These are phyloP conservation scores for Trametes sp. DNA, from an alignment of 1,284 basidiomycete species.

Conservation along the genomic window DNA sequence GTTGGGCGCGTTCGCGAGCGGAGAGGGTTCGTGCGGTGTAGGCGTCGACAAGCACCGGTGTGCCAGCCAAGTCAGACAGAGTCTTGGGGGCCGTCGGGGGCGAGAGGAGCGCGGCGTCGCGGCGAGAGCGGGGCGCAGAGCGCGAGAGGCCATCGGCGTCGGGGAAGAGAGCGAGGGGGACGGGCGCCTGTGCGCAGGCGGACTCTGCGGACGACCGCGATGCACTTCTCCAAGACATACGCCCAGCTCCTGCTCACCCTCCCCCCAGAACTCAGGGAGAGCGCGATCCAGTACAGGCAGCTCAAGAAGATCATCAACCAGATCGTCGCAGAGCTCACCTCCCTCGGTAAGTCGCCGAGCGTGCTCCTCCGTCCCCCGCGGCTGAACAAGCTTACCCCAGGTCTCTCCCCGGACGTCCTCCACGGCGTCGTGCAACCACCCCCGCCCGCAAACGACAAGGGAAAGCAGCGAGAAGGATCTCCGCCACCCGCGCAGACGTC, in stretches of 20 bases:
- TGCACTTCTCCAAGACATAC: slow-evolving; percentile 89
- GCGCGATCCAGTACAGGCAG: slow-evolving; percentile 89
- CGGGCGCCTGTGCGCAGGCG: background rate
- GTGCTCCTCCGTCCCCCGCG: background rate
- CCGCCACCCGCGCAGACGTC: background rate
- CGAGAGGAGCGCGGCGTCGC: background rate
- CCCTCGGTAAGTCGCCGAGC: slow-evolving; percentile 58
- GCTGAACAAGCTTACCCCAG: slow-evolving; percentile 45
- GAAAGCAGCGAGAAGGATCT: slow-evolving; percentile 34
- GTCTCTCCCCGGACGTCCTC: slow-evolving; percentile 50
- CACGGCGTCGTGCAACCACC: slow-evolving; percentile 50
- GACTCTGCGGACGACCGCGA: slow-evolving; percentile 37
- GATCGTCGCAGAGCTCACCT: slow-evolving; percentile 82
- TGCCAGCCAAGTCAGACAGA: background rate
- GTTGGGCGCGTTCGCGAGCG: background rate
- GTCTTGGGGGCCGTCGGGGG: background rate
- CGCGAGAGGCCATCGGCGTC: background rate
- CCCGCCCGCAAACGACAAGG: slow-evolving; percentile 31
- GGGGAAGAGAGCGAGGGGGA: background rate
- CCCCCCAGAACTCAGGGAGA: slow-evolving; percentile 76
- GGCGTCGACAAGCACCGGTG: background rate
- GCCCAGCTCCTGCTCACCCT: slow-evolving; percentile 72
- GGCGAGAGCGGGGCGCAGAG: background rate
- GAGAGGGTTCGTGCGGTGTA: background rate
- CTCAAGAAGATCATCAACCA: slow-evolving; percentile 94